Percentiles rank a stretch among this genome's conserved stretches.
These are phyloP conservation scores for Pholiota conissans DNA, from an alignment of 768 basidiomycete genomes.

Conservation along the genomic window DNA sequence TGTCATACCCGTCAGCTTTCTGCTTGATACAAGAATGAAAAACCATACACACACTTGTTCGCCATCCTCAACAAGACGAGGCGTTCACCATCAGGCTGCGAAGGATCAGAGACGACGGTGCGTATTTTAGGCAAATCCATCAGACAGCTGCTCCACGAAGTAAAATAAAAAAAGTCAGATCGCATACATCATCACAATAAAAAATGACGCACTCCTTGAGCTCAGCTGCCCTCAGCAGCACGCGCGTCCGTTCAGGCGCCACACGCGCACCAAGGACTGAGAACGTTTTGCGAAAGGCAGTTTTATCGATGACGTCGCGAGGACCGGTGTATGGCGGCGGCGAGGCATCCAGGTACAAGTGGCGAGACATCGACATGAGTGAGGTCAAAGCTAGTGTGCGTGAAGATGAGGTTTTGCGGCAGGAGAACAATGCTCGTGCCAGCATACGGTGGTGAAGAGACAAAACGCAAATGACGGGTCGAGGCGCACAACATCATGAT, in stretches of 20 bases:
- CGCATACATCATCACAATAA: too few relatives aligned
- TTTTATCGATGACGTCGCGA: slow-evolving; percentile 55
- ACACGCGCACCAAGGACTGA: slow-evolving; percentile 70
- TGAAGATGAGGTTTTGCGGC: slow-evolving; percentile 4
- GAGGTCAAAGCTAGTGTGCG: slow-evolving; percentile 1
- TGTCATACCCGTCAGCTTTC: slow-evolving; percentile 28
- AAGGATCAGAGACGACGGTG: slow-evolving; percentile 54
- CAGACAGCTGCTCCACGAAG: slow-evolving; percentile 44
- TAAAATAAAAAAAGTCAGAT: too few relatives aligned
- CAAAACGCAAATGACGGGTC: neutral
- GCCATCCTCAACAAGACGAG: slow-evolving; percentile 68
- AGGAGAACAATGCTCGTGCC: slow-evolving; percentile 10
- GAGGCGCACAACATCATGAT: neutral
- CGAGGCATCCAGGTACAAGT: slow-evolving; percentile 38
- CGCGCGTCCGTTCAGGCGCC: slow-evolving; percentile 52
- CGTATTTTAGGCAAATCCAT: slow-evolving; percentile 71
- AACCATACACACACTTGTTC: slow-evolving; percentile 38
- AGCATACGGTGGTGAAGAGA: slow-evolving; percentile 12
- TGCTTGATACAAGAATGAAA: neutral
- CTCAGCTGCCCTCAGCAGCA: slow-evolving; percentile 54
- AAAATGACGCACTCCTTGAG: slow-evolving; percentile 66
- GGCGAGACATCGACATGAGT: slow-evolving; percentile 32
- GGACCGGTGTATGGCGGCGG: slow-evolving; percentile 50
- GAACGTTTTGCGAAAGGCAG: slow-evolving; percentile 63
- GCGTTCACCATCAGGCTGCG: slow-evolving; percentile 47